A percentile compares a stretch with the other conserved stretches of the same genome.
Evolutionary conservation across 1,139 yeast genomes (phyloP).

Genomic region (Pneumocystis canis): DNA sequence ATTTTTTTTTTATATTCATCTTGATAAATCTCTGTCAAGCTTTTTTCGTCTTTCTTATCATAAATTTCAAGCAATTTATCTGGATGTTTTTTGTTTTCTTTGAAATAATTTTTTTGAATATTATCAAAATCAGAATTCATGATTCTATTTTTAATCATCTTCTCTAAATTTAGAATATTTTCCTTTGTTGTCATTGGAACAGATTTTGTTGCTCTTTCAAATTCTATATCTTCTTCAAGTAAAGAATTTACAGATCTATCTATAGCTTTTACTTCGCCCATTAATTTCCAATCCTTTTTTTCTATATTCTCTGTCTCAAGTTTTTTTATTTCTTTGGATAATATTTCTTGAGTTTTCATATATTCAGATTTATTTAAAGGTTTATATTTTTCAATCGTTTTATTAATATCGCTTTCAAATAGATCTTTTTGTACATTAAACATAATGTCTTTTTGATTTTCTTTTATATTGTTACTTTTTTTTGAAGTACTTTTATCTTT

Average conservation of each 20-base stretch:
- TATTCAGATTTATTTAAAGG: conserved; percentile 47
- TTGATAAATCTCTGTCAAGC: conserved; percentile 84
- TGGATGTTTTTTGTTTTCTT: conserved; percentile 35
- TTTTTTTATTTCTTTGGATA: conserved; percentile 60
- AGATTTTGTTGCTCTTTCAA: conserved; percentile 62
- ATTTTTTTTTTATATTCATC: conserved; percentile 51
- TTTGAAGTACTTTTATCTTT: conserved; percentile 9
- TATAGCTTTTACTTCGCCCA: conserved; percentile 74
- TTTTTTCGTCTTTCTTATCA: conserved; percentile 71
- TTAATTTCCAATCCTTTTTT: conserved; percentile 85
- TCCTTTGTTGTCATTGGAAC: conserved; percentile 90
- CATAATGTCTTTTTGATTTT: conserved; percentile 36
- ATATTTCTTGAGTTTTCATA: conserved; percentile 66
- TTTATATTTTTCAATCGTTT: conserved; percentile 11
- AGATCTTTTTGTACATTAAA: conserved; percentile 43
- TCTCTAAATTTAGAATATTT: conserved; percentile 73
- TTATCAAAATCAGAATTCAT: conserved; percentile 67
- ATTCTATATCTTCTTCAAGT: conserved; percentile 50
- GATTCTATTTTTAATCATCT: conserved; percentile 70
- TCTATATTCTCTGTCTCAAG: conserved; percentile 80
- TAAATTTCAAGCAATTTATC: conserved; percentile 43
- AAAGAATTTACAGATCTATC: conserved; percentile 78
- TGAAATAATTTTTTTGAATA: conserved; percentile 57
- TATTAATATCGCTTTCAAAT: conserved; percentile 32
- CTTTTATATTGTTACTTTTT: conserved; percentile 28